Percentiles rank a stretch among this genome's conserved stretches.
Conservation (phyloP, 2,329 filamentous ascomycete species). For the Neofusicoccum umdonicola region DNA sequence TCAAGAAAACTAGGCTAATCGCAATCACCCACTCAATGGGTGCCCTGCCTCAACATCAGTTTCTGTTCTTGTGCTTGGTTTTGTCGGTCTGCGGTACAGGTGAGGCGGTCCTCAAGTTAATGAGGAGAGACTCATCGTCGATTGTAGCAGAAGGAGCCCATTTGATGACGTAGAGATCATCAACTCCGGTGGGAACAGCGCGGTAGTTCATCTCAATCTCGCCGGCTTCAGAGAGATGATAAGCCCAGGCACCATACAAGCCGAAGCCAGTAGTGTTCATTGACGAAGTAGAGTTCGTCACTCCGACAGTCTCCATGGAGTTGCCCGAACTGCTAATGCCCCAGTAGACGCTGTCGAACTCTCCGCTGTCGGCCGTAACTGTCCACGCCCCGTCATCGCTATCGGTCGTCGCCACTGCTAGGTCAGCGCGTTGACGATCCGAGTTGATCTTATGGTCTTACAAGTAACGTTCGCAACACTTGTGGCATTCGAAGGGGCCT, state of each 20-base stretch:
- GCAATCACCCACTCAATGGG: no score
- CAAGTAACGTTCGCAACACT: conserved; percentile 31
- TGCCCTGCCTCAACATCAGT: not conserved
- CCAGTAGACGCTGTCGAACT: conserved; percentile 22
- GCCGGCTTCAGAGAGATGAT: conserved; percentile 25
- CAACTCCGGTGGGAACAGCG: conserved; percentile 20
- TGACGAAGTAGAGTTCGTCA: conserved; percentile 22
- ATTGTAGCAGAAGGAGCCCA: conserved; percentile 10
- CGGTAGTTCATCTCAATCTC: conserved; percentile 27
- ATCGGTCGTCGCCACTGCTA: conserved; percentile 20
- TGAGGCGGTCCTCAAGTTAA: conserved; percentile 1
- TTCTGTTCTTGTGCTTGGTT: not conserved
- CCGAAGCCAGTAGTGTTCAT: conserved; percentile 27
- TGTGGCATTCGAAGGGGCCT: conserved; percentile 20
- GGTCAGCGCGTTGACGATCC: not conserved
- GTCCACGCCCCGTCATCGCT: conserved; percentile 20
- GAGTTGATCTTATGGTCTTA: conserved; percentile 16
- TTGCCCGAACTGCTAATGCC: conserved; percentile 21
- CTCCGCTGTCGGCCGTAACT: conserved; percentile 20
- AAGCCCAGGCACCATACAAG: conserved; percentile 32
- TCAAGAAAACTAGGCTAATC: no score
- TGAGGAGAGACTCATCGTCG: not conserved
- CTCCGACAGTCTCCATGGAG: conserved; percentile 28
- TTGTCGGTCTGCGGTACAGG: conserved; percentile 14
- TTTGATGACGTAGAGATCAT: conserved; percentile 22